phyloP scores from a whole-genome alignment of 225 moss, liverwort and hornwort genomes.

The Rhytidiadelphus loreus region DNA sequence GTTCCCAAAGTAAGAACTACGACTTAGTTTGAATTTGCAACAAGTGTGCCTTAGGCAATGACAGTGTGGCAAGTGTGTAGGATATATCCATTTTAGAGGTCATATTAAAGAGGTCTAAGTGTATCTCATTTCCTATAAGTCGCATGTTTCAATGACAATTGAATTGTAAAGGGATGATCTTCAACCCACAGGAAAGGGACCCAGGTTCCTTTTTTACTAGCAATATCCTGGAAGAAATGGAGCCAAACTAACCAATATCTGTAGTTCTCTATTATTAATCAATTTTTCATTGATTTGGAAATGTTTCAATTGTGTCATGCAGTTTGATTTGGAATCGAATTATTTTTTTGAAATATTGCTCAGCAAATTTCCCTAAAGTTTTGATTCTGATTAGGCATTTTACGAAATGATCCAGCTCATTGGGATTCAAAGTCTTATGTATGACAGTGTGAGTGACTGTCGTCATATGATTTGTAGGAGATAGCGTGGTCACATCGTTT shows the following conservation, averaged over 20 bases:
- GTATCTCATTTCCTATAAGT: not conserved
- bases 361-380: too few relatives aligned
- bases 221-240: not conserved
- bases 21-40: not conserved
- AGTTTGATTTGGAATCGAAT: not conserved
- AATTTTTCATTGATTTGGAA: not conserved
- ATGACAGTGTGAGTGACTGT: not conserved
- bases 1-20: not conserved
- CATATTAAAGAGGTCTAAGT: not conserved
- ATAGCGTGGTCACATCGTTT: conserved; percentile 6
- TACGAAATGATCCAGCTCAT: not conserved
- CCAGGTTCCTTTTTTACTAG: too few relatives aligned
- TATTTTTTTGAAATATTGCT: not conserved
- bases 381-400: not conserved
- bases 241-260: not conserved
- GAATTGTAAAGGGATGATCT: not conserved
- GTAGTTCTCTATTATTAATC: not conserved
- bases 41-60: not conserved
- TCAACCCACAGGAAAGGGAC: not conserved
- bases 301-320: not conserved
- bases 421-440: not conserved
- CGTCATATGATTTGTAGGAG: conserved; percentile 18
- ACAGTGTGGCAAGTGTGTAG: not conserved
- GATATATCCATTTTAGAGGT: not conserved
- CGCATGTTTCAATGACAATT: not conserved